Evolutionary conservation across 108 stramenopile species (phyloP).

Genomic region (Nannochloropsis gaditana): DNA sequence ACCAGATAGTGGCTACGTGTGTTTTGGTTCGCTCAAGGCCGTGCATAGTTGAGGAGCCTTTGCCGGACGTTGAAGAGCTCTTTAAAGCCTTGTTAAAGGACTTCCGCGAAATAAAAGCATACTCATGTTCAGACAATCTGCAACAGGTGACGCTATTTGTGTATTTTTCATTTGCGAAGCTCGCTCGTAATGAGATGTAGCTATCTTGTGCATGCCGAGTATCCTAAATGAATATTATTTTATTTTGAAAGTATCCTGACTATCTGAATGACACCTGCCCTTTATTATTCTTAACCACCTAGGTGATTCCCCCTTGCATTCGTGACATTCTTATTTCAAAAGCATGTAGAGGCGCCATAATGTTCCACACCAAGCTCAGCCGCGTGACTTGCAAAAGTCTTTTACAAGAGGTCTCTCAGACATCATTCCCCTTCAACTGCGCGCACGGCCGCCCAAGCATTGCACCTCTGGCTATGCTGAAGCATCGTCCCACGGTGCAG

Average conservation of each 20-base stretch:
- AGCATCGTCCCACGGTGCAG: neutral
- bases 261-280: no score
- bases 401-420: neutral
- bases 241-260: no score
- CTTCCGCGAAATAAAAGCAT: neutral
- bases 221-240: no score
- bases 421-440: slow-evolving; percentile 9
- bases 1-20: neutral
- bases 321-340: neutral
- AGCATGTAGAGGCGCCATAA: slow-evolving; percentile 10
- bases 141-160: no score
- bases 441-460: neutral
- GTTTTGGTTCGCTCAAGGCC: slow-evolving; percentile 5
- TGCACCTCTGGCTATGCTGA: neutral
- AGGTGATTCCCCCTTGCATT: neutral
- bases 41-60: neutral
- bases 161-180: no score
- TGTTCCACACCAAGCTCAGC: slow-evolving; percentile 8
- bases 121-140: no score
- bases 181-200: no score
- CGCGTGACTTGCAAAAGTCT: neutral
- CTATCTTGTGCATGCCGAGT: no score
- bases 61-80: neutral
- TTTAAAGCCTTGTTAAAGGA: neutral
- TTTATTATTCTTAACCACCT: neutral